Base-by-base conservation (phyloP, 1,139 yeast species). In the Scheffersomyces quercinus region DNA sequence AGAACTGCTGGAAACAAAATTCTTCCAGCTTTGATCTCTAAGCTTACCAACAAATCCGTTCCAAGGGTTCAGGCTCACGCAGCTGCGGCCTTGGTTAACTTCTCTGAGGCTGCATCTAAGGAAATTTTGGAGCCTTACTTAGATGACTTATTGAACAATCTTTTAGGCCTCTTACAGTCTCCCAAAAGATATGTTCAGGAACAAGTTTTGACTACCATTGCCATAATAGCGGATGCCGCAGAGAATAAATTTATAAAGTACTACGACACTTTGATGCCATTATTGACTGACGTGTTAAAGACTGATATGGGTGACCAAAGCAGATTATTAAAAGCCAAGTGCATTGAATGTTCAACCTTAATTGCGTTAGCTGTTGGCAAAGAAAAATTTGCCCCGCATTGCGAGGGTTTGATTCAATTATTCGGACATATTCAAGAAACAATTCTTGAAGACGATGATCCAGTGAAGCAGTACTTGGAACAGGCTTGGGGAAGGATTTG, bases 151-250 rank as follows among this genome's bases (percentile, higher is more conserved):
- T 73, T 93, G 48, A 77, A 82, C 37, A 85, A 88, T 53, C 73
- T 95, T 50, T 73, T 93, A 48, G 84, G 82, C 0, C 74, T 93
- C 37, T 75, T 93, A 47, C 61, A 54, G 41, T 83, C 95, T 42
- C 95, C 95, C 37, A 88, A 90, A 64, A 77, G 90, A 54, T 93
- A 90, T 60, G 97, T 95, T 37, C 99, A 93, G 67, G 99, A 93
- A 60, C 99, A 93, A 68, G 97, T 93, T 9, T 77, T 93, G 45
- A 91, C 98, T 4, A 93, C 99, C 0, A 91, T 93, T 64, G 97
- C 99, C 28, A 88, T 91, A 52, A 93, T 93, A 53, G 99, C 99
- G 2, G 99, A 93, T 67, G 96, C 97, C n/a, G 97, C 99, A 3
- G 90, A 90, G 63, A 79, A 79, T 54, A 87, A 86, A 61, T 93